These are phyloP conservation scores for Clonostachys chloroleuca DNA, from an alignment of 2,329 filamentous ascomycete species.

Conservation along the genomic window DNA sequence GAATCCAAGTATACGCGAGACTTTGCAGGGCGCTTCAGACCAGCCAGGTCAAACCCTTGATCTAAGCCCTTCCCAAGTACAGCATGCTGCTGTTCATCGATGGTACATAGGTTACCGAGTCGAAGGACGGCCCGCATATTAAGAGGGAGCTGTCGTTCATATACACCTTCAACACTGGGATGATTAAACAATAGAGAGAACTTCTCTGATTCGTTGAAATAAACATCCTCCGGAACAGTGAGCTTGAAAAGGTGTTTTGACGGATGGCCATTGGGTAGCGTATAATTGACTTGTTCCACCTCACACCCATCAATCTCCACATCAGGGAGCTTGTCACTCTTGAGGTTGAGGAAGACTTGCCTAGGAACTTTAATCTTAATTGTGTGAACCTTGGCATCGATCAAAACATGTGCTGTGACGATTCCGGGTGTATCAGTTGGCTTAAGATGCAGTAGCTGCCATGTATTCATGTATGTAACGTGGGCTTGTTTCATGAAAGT, in stretches of 20 bases:
- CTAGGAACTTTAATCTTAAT: slow-evolving; percentile 87
- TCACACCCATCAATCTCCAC: slow-evolving; percentile 81
- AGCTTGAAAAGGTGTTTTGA: slow-evolving; percentile 94
- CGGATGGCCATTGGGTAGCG: slow-evolving; percentile 88
- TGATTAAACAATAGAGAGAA: slow-evolving; percentile 84
- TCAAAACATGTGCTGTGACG: slow-evolving; percentile 84
- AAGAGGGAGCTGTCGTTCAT: slow-evolving; percentile 88
- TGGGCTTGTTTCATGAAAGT: slow-evolving; percentile 91
- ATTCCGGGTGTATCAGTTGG: slow-evolving; percentile 81
- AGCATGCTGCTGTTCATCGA: slow-evolving; percentile 85
- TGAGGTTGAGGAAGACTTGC: slow-evolving; percentile 87
- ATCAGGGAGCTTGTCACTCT: slow-evolving; percentile 80
- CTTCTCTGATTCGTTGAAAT: slow-evolving; percentile 79
- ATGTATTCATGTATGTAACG: slow-evolving; percentile 83
- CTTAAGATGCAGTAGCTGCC: slow-evolving; percentile 88
- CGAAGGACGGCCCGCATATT: slow-evolving; percentile 84
- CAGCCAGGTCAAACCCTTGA: slow-evolving; percentile 82
- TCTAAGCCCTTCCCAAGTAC: slow-evolving; percentile 91
- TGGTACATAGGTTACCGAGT: slow-evolving; percentile 86
- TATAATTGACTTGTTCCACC: slow-evolving; percentile 91
- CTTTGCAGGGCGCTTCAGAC: slow-evolving; percentile 66
- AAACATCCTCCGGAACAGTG: slow-evolving; percentile 82
- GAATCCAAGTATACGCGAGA: slow-evolving; percentile 68
- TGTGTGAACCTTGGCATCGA: slow-evolving; percentile 85
- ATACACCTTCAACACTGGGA: slow-evolving; percentile 92